A percentile compares a stretch with the other conserved stretches of the same genome.
Evolutionary conservation across 163 green algal species (phyloP).

Genomic region (Coccomyxa subellipsoidea): DNA sequence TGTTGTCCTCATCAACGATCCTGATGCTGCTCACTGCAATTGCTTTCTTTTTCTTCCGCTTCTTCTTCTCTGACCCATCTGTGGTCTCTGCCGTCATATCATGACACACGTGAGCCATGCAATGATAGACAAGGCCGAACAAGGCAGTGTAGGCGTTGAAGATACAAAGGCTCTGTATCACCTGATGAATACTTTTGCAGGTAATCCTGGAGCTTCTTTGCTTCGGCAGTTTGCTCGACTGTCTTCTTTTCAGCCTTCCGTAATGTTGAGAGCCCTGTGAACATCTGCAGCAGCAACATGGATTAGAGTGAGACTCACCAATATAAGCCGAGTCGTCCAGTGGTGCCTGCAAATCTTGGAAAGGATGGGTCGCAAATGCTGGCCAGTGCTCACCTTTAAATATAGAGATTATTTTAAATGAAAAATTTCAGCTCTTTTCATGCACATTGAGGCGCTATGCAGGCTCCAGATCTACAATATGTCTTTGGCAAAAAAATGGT

Average conservation of each 20-base stretch:
- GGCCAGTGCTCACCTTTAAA: too few relatives aligned
- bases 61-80: neutral
- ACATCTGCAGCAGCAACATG: neutral
- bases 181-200: constrained; percentile 2
- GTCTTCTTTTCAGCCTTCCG: neutral
- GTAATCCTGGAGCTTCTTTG: constrained; percentile 1
- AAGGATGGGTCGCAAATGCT: too few relatives aligned
- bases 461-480: too few relatives aligned
- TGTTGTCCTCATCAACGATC: constrained; percentile 66
- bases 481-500: too few relatives aligned
- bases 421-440: too few relatives aligned
- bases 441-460: too few relatives aligned
- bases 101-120: neutral
- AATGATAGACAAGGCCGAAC: neutral
- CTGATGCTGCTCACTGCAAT: neutral
- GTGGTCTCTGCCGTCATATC: neutral
- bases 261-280: neutral
- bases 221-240: neutral
- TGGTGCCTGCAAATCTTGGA: too few relatives aligned
- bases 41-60: constrained; percentile 3
- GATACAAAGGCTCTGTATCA: neutral
- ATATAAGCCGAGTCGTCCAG: too few relatives aligned
- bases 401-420: too few relatives aligned
- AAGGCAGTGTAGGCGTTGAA: neutral
- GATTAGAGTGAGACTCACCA: too few relatives aligned